These are phyloP conservation scores for Podospora bellae-mahoneyi DNA, from an alignment of 495 filamentous ascomycete genomes.

Conservation along the genomic window DNA sequence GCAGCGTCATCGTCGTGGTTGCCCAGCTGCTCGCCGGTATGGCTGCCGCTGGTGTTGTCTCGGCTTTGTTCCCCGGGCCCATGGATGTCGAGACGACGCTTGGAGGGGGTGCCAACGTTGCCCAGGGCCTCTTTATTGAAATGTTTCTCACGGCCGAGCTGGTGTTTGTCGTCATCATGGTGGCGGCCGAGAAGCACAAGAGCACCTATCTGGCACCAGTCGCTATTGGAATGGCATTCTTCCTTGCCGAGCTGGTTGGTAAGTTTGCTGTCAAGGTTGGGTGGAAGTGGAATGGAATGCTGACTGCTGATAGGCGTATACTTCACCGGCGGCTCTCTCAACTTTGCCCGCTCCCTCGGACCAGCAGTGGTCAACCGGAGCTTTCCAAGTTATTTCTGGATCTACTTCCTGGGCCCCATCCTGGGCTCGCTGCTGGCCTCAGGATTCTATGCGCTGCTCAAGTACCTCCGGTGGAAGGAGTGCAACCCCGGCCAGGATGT, in stretches of 20 bases:
- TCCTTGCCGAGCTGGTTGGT: slow-evolving; percentile 64
- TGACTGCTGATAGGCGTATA: slow-evolving; percentile 56
- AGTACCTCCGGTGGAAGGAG: slow-evolving; percentile 67
- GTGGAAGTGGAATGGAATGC: slow-evolving; percentile 74
- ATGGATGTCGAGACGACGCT: slow-evolving; percentile 61
- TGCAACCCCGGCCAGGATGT: slow-evolving; percentile 57
- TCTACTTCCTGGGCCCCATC: slow-evolving; percentile 61
- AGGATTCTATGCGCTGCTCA: slow-evolving; percentile 64
- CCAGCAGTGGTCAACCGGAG: slow-evolving; percentile 52
- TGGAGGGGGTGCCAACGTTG: slow-evolving; percentile 52
- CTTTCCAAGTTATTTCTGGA: slow-evolving; percentile 71
- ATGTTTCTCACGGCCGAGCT: slow-evolving; percentile 75
- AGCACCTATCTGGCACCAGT: slow-evolving; percentile 75
- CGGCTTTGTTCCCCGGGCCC: slow-evolving; percentile 58
- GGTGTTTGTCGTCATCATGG: slow-evolving; percentile 75
- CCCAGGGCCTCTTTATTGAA: slow-evolving; percentile 72
- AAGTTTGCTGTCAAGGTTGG: slow-evolving; percentile 36
- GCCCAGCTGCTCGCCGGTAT: slow-evolving; percentile 60
- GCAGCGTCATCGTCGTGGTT: slow-evolving; percentile 50
- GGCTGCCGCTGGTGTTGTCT: slow-evolving; percentile 55
- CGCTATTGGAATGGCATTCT: slow-evolving; percentile 70
- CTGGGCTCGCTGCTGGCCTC: slow-evolving; percentile 59
- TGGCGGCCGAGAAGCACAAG: slow-evolving; percentile 80
- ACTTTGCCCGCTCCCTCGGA: slow-evolving; percentile 57
- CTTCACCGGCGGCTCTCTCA: slow-evolving; percentile 59